A percentile compares a stretch with the other conserved stretches of the same genome.
phyloP scores from a whole-genome alignment of 2,329 filamentous ascomycete genomes.

The Phaeosphaeriaceae sp. region DNA sequence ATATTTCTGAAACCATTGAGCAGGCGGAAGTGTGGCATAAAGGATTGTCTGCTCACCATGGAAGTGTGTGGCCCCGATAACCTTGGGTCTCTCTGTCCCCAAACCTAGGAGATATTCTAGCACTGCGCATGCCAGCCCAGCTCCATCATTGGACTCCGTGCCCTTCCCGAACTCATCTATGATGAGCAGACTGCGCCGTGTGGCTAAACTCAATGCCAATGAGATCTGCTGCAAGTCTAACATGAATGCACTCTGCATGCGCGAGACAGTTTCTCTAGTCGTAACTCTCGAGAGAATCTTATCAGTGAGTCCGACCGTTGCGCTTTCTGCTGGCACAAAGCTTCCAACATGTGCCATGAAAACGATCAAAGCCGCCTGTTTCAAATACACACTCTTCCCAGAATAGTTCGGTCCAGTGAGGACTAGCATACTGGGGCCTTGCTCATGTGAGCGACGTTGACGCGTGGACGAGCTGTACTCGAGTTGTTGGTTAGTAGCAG shows the following conservation, averaged over 20 bases:
- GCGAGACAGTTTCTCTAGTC: constrained; percentile 73
- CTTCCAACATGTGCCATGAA: constrained; percentile 91
- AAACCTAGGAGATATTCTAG: constrained; percentile 64
- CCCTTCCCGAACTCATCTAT: constrained; percentile 90
- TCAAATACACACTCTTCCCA: constrained; percentile 94
- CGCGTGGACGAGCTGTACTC: constrained; percentile 10
- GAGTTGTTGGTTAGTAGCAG: not conserved
- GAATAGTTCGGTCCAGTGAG: constrained; percentile 96
- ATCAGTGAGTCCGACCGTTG: constrained; percentile 86
- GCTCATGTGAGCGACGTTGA: constrained; percentile 12
- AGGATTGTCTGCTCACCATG: constrained; percentile 56
- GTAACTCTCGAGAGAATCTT: constrained; percentile 88
- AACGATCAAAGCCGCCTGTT: constrained; percentile 88
- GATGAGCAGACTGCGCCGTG: constrained; percentile 79
- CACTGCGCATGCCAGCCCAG: constrained; percentile 69
- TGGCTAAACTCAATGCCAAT: constrained; percentile 77
- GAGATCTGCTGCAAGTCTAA: constrained; percentile 89
- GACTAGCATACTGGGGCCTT: constrained; percentile 73
- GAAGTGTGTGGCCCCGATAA: constrained; percentile 70
- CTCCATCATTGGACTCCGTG: constrained; percentile 70
- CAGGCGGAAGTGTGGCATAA: constrained; percentile 52
- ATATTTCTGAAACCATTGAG: constrained; percentile 66
- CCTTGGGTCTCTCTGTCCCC: constrained; percentile 62
- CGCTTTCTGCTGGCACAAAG: constrained; percentile 82
- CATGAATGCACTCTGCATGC: constrained; percentile 73